Base-by-base conservation (phyloP, 1,284 basidiomycete genomes). In the Coniferiporia weirii region DNA sequence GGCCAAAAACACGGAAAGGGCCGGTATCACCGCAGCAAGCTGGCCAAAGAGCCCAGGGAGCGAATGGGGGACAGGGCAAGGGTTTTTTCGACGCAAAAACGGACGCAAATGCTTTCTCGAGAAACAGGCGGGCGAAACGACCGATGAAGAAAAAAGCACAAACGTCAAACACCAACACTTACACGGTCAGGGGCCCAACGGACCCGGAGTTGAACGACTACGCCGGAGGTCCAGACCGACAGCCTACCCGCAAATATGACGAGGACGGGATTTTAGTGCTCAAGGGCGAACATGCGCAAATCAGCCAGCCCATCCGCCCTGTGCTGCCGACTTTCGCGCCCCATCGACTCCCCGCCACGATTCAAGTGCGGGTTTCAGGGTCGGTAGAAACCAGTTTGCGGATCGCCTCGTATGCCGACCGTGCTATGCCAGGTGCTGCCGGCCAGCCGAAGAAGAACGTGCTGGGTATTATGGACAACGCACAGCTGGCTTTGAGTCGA, bases 131-230 rank as follows among this genome's bases (percentile, higher is more conserved):
- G 43, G 13, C 40, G 22, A 34, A 36, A 15, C 35, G 22, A 6
- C 10, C 22, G 38, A n/a, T 44, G 10, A 20, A 17, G 52, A 6
- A 12, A 44, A 27, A 32, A 34, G 43, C n/a, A n/a, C 19, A 46
- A 20, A n/a, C 10, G 9, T 40, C n/a, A 6, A 36, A n/a, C 38
- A 19, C 22, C 38, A 44, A 20, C 22, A 27, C 1, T 44, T 13
- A 19, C 38, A 12, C n/a, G 38, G 15, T 22, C 8, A 47, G 22
- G 2, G 40, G 43, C 17, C 17, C 12, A 6, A n/a, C 32, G 1
- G 52, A 54, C 38, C 57, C 57, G n/a, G 57, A 59, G 36, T 19
- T 59, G 12, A 49, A 59, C 47, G 57, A 59, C 35, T 59, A 59
- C 35, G 40, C 57, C 2, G 57, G 49, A 15, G 22, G 20, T 9